Conservation (phyloP, 2,329 filamentous ascomycete species). For the Trichoderma sp. region DNA sequence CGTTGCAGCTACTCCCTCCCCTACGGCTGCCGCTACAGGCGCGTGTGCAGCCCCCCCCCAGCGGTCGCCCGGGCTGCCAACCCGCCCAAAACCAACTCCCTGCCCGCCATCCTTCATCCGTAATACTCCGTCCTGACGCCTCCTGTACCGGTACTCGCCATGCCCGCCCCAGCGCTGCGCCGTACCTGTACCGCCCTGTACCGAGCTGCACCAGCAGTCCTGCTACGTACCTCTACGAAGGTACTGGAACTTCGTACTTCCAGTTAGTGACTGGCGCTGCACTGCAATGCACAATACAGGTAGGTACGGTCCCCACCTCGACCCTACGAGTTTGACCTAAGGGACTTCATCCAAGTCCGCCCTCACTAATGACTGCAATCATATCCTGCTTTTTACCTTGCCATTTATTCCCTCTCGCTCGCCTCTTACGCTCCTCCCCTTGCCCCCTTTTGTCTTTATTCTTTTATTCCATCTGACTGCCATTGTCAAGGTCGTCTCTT, state of each 20-base stretch:
- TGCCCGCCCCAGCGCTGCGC: neutral
- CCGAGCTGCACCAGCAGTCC: neutral
- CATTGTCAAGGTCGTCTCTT: conserved; percentile 6
- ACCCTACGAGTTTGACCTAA: conserved; percentile 11
- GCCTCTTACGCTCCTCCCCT: conserved; percentile 19
- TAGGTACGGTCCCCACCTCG: conserved; percentile 13
- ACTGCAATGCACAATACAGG: neutral
- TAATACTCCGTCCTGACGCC: conserved; percentile 4
- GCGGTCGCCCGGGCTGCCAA: neutral
- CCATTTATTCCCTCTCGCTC: conserved; percentile 20
- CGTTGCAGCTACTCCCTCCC: neutral
- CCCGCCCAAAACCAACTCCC: neutral
- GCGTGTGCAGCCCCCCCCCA: neutral
- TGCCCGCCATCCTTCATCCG: too few species aligned
- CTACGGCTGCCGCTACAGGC: conserved; percentile 3
- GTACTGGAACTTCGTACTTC: too few species aligned
- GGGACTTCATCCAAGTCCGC: conserved; percentile 7
- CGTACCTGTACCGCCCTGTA: neutral
- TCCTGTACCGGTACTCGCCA: conserved; percentile 7
- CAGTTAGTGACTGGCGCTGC: too few species aligned
- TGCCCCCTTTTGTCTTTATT: conserved; percentile 19
- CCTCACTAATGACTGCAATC: conserved; percentile 17
- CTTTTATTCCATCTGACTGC: neutral
- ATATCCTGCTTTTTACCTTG: conserved; percentile 18
- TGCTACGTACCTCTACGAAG: neutral